Conservation (phyloP, 805 yeast genomes). For the Pichia sporocuriosa region DNA sequence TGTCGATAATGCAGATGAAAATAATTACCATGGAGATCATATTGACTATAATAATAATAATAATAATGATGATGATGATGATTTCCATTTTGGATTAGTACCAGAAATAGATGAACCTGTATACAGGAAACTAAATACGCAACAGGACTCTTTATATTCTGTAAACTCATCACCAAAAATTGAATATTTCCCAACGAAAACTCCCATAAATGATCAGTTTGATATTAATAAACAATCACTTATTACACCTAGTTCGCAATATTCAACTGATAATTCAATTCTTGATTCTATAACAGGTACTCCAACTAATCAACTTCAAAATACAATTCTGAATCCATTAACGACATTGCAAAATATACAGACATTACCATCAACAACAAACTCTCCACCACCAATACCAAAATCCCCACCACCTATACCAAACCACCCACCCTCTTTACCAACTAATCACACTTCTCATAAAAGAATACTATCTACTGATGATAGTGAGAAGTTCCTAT, state of each 20-base stretch:
- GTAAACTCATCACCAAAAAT: slow-evolving; percentile 1
- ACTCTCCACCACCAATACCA: not conserved
- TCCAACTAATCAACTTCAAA: not conserved
- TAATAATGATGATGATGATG: slow-evolving; percentile 19
- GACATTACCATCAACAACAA: not conserved
- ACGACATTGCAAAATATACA: slow-evolving; percentile 7
- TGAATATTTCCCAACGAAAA: slow-evolving; percentile 2
- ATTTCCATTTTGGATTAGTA: slow-evolving; percentile 22
- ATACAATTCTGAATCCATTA: slow-evolving; percentile 1
- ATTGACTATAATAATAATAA: not conserved
- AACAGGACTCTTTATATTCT: slow-evolving; percentile 3
- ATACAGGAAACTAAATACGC: slow-evolving; percentile 3
- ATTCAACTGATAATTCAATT: too few relatives aligned
- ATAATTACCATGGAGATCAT: not conserved
- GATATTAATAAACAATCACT: not conserved
- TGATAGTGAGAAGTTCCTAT: slow-evolving; percentile 21
- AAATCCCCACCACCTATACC: slow-evolving; percentile 1
- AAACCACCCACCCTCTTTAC: not conserved
- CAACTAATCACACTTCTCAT: not conserved
- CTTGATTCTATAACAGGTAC: slow-evolving; percentile 1
- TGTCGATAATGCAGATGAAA: not conserved
- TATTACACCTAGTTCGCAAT: not conserved
- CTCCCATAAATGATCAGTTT: slow-evolving; percentile 1
- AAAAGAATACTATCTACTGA: slow-evolving; percentile 1
- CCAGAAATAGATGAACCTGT: slow-evolving; percentile 13